Evolutionary conservation across 2,329 filamentous ascomycete species (phyloP), one percentile per base, ranked within the genome.

Genomic region (Fusarium falciforme): DNA sequence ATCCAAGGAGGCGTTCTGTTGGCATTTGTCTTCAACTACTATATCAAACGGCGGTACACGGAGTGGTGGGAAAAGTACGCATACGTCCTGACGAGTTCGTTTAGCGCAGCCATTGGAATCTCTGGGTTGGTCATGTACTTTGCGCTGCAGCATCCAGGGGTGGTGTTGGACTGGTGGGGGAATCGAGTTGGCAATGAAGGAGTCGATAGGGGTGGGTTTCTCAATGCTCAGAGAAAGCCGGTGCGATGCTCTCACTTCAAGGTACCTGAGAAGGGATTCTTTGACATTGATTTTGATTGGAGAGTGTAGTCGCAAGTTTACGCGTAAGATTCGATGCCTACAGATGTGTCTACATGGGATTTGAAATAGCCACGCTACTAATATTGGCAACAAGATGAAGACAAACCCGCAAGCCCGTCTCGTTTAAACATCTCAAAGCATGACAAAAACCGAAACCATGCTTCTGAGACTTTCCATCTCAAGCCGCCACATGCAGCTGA

Each of bases 21-120:
- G 16, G 71, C 72, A 2, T 27, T 79, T 14, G n/a, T 80, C 29
- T 80, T 80, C 66, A 79, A 80, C 62, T 70, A 49, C 16, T 73
- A 68, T 22, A 65, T 80, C 68, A 79, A 79, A 61, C 49, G 60
- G n/a, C 65, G 75, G 29, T 76, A 76, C 60, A 31, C 47, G 5
- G 67, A 52, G 12, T 80, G 77, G 78, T 80, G 79, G 77, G 71
- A 79, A 44, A 75, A 72, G 59, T 80, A 80, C 49, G 77, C 77
- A 25, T 80, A 80, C 57, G 75, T 78, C 16, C 58, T 80, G 52
- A 74, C 77, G 17, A 76, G 75, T 31, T 78, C 78, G 5, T 72
- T 80, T 10, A 73, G 61, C 22, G 71, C 79, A 6, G 79, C 76
- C 17, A 78, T 79, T 61, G 79, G 78, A 1, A 65, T 80, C 5